Conservation (phyloP, 176 grass and related monocot genomes). For the Melocanna baccifera region DNA sequence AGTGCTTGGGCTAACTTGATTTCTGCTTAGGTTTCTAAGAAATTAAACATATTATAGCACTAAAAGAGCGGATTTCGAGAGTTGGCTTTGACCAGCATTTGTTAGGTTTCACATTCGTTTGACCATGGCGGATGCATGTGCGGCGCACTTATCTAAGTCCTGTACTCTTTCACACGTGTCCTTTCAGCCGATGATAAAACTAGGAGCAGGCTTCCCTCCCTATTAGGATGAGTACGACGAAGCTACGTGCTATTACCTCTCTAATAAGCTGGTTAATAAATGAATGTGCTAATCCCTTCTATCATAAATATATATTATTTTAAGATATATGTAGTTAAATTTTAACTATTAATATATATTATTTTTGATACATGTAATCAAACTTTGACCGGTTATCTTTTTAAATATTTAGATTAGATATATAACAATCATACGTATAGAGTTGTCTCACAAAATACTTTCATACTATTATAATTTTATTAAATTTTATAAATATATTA, state of each 20-base stretch:
- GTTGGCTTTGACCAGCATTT: neutral
- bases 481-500: too few relatives aligned
- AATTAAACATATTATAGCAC: neutral
- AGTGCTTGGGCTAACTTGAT: neutral
- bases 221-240: neutral
- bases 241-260: neutral
- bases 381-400: too few relatives aligned
- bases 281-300: neutral
- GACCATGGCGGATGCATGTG: neutral
- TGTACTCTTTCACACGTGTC: neutral
- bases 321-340: too few relatives aligned
- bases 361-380: accelerated
- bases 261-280: neutral
- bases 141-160: neutral
- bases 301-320: too few relatives aligned
- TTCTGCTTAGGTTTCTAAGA: neutral
- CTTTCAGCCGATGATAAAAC: neutral
- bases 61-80: neutral
- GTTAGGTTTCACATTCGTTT: constrained; percentile 30
- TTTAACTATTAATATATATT: too few relatives aligned
- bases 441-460: too few relatives aligned
- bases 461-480: too few relatives aligned
- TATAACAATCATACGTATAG: too few relatives aligned
- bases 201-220: neutral
- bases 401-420: too few relatives aligned